A percentile compares a stretch with the other conserved stretches of the same genome.
Evolutionary conservation across 163 green algal species (phyloP).

Genomic region (Coccomyxa subellipsoidea): DNA sequence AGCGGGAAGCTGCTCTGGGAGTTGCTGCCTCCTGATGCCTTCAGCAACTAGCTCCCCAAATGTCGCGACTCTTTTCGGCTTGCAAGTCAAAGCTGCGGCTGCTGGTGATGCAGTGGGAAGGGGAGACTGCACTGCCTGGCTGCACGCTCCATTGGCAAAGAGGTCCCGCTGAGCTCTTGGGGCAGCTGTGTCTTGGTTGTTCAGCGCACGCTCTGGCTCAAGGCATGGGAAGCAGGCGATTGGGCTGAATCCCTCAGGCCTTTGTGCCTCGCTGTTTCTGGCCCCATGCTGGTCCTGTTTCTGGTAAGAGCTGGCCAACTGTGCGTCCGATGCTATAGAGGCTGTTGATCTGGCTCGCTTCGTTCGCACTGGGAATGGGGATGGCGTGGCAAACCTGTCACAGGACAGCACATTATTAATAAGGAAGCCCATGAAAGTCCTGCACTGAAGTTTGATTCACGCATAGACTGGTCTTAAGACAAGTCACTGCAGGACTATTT

Average conservation of each 20-base stretch:
- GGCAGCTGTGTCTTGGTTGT: background rate
- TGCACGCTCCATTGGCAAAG: background rate
- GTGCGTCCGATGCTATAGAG: background rate
- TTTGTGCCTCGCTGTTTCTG: background rate
- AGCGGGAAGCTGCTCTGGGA: background rate
- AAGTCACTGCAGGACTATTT: background rate
- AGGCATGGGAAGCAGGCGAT: background rate
- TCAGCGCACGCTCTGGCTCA: background rate
- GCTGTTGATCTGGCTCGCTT: background rate
- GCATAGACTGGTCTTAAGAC: too few species aligned
- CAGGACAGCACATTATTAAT: background rate
- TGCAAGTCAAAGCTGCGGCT: background rate
- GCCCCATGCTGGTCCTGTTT: background rate
- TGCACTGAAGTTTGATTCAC: too few species aligned
- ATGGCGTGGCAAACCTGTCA: background rate
- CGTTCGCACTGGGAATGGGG: background rate
- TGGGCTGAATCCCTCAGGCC: background rate
- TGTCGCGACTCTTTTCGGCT: background rate
- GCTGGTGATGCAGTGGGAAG: background rate
- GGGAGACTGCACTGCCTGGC: background rate
- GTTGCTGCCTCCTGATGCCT: background rate
- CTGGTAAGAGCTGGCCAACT: background rate
- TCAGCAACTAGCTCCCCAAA: background rate
- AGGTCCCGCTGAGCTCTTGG: background rate
- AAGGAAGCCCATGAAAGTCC: too few species aligned